Conservation (phyloP, 768 basidiomycete species). For the Russula olivacea region DNA sequence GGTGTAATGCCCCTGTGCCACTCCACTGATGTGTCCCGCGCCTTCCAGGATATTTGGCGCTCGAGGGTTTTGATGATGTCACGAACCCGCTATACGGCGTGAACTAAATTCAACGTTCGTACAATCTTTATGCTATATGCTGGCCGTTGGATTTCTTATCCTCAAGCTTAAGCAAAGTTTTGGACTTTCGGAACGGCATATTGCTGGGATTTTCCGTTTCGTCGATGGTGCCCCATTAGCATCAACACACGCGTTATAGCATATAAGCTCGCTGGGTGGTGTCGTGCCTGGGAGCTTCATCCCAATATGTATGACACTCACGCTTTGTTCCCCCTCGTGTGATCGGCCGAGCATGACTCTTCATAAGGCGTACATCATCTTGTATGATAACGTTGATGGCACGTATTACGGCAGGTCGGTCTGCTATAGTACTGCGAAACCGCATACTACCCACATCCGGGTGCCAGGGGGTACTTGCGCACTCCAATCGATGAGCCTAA, state of each 20-base stretch:
- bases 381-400: background rate
- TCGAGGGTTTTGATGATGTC: slow-evolving; percentile 9
- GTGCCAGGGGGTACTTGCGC: background rate
- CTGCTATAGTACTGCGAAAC: background rate
- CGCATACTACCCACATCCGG: slow-evolving; percentile 1
- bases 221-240: background rate
- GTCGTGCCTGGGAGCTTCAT: slow-evolving; percentile 8
- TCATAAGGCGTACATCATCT: background rate
- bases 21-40: background rate
- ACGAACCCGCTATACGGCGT: slow-evolving; percentile 4
- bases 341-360: background rate
- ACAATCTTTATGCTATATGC: background rate
- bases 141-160: background rate
- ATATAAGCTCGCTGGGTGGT: background rate
- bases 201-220: background rate
- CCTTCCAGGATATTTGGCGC: background rate
- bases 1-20: background rate
- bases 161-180: no score
- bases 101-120: slow-evolving; percentile 7
- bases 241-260: no score
- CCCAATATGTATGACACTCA: background rate
- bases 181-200: background rate
- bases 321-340: background rate
- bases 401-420: slow-evolving; percentile 5
- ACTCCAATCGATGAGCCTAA: slow-evolving; percentile 15